Evolutionary conservation across 495 filamentous ascomycete species (phyloP), one percentile per base, ranked within the genome.

Genomic region (Podospora comata): DNA sequence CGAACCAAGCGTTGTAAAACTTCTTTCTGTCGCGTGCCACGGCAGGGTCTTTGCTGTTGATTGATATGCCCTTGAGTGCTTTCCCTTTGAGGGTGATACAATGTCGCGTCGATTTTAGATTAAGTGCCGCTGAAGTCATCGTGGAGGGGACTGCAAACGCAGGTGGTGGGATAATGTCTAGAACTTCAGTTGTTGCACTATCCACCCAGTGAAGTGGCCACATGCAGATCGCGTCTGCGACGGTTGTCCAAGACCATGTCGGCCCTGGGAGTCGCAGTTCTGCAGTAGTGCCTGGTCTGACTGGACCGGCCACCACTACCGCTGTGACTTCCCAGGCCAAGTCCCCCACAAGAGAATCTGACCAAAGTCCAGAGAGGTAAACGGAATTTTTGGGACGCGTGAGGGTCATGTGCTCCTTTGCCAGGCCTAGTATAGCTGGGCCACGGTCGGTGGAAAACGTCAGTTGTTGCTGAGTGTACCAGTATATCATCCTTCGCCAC

Each of bases 391-490:
- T 58, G n/a, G 55, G 55, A 19, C 55, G 55, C 5, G n/a, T 58
- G 9, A 20, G n/a, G 0, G 55, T 26, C 55, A 58, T 58, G 39
- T 48, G 39, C 55, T 58, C 55, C 55, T 26, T 58, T 19, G 55
- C 55, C n/a, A 58, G 23, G 4, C 55, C 55, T 9, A 58, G 55
- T 20, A 58, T 58, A 7, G 55, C 55, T 2, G 55, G 55, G 23
- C 55, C 55, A 7, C 55, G 55, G 55, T 58, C 55, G 23, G 15
- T 20, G n/a, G n/a, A 13, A 11, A 58, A 58, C 11, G 55, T 58
- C n/a, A 58, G 55, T 23, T 58, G 55, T n/a, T 58, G 55, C 55
- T 58, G 55, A 7, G 55, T 58, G n/a, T 58, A 58, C 55, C 55
- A 58, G 23, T 58, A 48, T 5, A 48, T 48, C 39, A 48, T 48